Evolutionary conservation across 306 rosid genomes (phyloP), one percentile per base, ranked within the genome.

Genomic region (Acacia confusa): DNA sequence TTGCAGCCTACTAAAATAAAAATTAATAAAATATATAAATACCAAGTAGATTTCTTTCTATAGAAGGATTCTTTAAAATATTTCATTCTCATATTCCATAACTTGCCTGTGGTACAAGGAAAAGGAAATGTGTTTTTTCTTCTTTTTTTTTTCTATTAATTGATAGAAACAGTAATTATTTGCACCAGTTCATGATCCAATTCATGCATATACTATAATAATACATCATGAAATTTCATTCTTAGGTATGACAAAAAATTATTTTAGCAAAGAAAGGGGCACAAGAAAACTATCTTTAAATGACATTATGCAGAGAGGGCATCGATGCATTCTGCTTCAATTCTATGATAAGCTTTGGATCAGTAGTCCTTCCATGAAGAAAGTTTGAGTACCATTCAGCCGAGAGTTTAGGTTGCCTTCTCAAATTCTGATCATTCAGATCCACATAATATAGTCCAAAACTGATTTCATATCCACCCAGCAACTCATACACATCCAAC

Each of bases 361-460:
- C 52, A 20, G 24, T 9, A 19, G 15, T 55, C 48, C 48, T 48
- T 2, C 44, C 12, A 7, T 64, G 70, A 41, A 80, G 38, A 69
- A 80, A 80, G 73, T 72, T 32, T 12, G 74, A 34, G 57, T 63
- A 80, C 84, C 84, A 80, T 24, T 73, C 12, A 24, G 84, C 79
- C 73, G 84, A 80, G 71, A 80, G 79, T 64, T 80, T 80, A 15
- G 84, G 84, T 64, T 73, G 78, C 70, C 84, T 80, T 44, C 24
- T 73, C 61, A 80, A 44, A 47, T 24, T 60, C 0, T 53, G 74
- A 55, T 73, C 79, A 63, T 73, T 68, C 24, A 61, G n/a, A 38
- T 73, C 79, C 25, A 80, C 43, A 10, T 80, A 50, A 66, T 48
- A 72, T 16, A 80, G 67, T 17, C 84, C 84, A 24, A 4, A 80